phyloP scores from a whole-genome alignment of 2,329 filamentous ascomycete species.

The Ophiostoma populinum region DNA sequence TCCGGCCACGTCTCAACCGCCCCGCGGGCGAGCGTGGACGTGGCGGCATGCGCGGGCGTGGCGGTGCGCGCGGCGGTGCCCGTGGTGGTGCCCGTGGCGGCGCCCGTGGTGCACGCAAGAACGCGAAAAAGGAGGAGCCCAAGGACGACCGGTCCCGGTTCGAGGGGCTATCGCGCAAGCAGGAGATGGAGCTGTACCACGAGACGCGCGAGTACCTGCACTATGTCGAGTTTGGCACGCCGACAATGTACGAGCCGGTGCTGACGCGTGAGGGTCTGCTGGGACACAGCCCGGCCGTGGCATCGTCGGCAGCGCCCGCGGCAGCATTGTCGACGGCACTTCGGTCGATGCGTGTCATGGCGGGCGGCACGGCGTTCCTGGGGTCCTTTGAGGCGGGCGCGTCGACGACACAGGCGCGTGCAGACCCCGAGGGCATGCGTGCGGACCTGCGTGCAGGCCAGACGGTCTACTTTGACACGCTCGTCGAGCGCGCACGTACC shows the following conservation, averaged over 20 bases:
- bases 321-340: slow-evolving; percentile 19
- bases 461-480: slow-evolving; percentile 20
- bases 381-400: slow-evolving; percentile 7
- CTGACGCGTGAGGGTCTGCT: slow-evolving; percentile 18
- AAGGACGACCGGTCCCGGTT: background rate
- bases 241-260: slow-evolving; percentile 18
- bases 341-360: slow-evolving; percentile 22
- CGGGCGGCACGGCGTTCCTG: slow-evolving; percentile 20
- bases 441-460: slow-evolving; percentile 11
- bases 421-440: slow-evolving; percentile 13
- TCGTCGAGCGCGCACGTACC: slow-evolving; percentile 13
- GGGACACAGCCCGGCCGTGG: slow-evolving; percentile 22
- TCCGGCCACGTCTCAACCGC: too few relatives aligned
- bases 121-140: background rate
- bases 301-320: slow-evolving; percentile 15
- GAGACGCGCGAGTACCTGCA: slow-evolving; percentile 14
- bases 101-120: background rate
- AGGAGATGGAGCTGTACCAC: slow-evolving; percentile 5
- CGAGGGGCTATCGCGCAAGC: too few relatives aligned
- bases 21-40: too few relatives aligned
- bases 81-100: background rate
- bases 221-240: slow-evolving; percentile 16
- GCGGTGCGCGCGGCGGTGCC: slow-evolving; percentile 4
- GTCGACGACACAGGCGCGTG: background rate
- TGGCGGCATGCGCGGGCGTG: background rate